Base-by-base conservation (phyloP, 2,329 filamentous ascomycete species). In the Neoarthrinium moseri region DNA sequence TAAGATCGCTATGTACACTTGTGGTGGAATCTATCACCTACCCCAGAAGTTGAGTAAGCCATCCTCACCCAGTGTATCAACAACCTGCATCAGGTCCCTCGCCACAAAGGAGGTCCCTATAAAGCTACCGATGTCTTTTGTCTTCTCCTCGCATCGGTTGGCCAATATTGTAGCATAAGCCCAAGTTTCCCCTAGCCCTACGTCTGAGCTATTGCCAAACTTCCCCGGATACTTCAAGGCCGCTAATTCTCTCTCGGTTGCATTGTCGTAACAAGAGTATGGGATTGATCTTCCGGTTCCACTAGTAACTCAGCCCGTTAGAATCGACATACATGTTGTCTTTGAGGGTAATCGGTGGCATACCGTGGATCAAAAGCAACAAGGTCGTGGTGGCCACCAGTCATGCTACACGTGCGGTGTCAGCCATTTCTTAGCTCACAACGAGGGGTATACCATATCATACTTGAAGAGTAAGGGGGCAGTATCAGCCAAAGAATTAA, bases 11-110 rank as follows among this genome's bases (percentile, higher is more conserved):
- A 17, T 5, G 13, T 4, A 2, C n/a, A n/a, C n/a, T n/a, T n/a
- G n/a, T n/a, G n/a, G n/a, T n/a, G n/a, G n/a, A n/a, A n/a, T n/a
- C n/a, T 4, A 13, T 12, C 11, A 13, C 59, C 47, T 24, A 63
- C 67, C 67, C 58, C 57, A 69, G 43, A 61, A 70, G 33, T 66
- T 54, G 5, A 70, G 47, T 53, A 68, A 39, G 15, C 65, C 63
- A 45, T 70, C 68, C 21, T 67, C 63, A 2, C 55, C 61, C 5
- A 71, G 56, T 10, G 60, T 62, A 45, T 72, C 68, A 1, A 66
- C 66, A 13, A 70, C 63, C 5, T 54, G 40, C 42, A 71, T 62
- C 56, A 71, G 59, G 43, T 72, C 69, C 18, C 68, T 56, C 12
- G 64, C 69, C 2, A 62, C 59, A 37, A 65, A 67, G 3, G 62